A percentile compares a stretch with the other conserved stretches of the same genome.
phyloP scores from a whole-genome alignment of 2,329 filamentous ascomycete genomes.

The Cladosporium oxysporum region DNA sequence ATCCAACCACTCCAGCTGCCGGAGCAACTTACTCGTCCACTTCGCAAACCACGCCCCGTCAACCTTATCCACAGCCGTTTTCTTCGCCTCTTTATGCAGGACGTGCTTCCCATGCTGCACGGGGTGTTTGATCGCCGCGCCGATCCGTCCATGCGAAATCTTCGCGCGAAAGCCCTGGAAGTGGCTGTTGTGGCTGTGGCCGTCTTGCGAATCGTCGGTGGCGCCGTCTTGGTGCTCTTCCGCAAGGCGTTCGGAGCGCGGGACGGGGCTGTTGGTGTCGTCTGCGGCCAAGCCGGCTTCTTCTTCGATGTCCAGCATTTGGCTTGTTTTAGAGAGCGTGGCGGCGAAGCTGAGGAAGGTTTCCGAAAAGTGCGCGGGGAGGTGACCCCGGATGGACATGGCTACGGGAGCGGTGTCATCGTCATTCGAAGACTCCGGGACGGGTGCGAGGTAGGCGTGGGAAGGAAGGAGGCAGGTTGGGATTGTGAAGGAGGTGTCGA shows the following conservation, averaged over 20 bases:
- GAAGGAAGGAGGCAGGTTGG: conserved; percentile 55
- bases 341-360: conserved; percentile 57
- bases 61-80: conserved; percentile 14
- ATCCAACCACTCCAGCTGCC: conserved; percentile 14
- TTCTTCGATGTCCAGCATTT: conserved; percentile 39
- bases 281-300: background rate
- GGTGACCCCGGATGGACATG: conserved; percentile 50
- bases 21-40: conserved; percentile 18
- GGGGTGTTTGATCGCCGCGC: conserved; percentile 3
- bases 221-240: background rate
- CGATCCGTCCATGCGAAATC: background rate
- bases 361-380: conserved; percentile 55
- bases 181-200: background rate
- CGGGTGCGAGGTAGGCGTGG: conserved; percentile 56
- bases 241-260: background rate
- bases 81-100: conserved; percentile 13
- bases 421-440: conserved; percentile 43
- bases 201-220: background rate
- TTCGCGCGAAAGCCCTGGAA: conserved; percentile 1
- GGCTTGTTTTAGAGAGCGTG: conserved; percentile 58
- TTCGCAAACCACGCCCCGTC: conserved; percentile 18
- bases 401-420: conserved; percentile 48
- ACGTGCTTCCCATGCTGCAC: background rate
- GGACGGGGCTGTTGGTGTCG: background rate
- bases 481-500: conserved; percentile 51